A percentile compares a stretch with the other conserved stretches of the same genome.
phyloP scores from a whole-genome alignment of 2,329 filamentous ascomycete species.

The Penicillium capsulatum region DNA sequence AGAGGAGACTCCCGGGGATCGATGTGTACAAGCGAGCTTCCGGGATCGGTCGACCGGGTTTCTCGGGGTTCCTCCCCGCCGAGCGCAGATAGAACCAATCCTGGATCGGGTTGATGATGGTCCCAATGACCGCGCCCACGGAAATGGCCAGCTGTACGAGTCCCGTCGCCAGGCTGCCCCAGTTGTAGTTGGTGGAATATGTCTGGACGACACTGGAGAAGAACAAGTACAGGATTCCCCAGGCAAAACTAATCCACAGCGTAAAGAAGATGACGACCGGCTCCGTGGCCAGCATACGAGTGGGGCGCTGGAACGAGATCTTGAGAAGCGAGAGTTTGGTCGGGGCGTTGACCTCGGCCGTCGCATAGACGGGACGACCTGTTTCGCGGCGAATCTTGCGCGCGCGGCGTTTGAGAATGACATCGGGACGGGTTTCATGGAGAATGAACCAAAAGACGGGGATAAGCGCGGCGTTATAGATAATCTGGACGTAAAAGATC shows the following conservation, averaged over 20 bases:
- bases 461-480: conserved; percentile 41
- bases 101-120: conserved; percentile 39
- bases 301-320: conserved; percentile 39
- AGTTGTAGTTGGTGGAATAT: conserved; percentile 37
- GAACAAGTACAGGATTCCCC: conserved; percentile 44
- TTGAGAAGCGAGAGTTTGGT: conserved; percentile 28
- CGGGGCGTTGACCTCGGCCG: conserved; percentile 20
- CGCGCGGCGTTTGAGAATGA: conserved; percentile 40
- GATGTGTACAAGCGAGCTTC: conserved; percentile 43
- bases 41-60: conserved; percentile 37
- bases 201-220: conserved; percentile 41
- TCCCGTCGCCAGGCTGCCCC: conserved; percentile 32
- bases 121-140: conserved; percentile 41
- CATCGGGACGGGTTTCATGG: conserved; percentile 41
- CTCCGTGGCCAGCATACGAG: conserved; percentile 38
- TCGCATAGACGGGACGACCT: conserved; percentile 25
- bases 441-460: conserved; percentile 42
- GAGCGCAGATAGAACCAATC: conserved; percentile 27
- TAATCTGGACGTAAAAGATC: conserved; percentile 46
- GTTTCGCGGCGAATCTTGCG: conserved; percentile 37
- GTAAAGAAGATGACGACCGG: conserved; percentile 44
- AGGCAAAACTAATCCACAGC: conserved; percentile 43
- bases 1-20: conserved; percentile 38
- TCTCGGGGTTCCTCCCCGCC: conserved; percentile 29
- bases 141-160: conserved; percentile 42